These are phyloP conservation scores for Mallotus japonicus DNA, from an alignment of 441 rosid species.

Conservation along the genomic window DNA sequence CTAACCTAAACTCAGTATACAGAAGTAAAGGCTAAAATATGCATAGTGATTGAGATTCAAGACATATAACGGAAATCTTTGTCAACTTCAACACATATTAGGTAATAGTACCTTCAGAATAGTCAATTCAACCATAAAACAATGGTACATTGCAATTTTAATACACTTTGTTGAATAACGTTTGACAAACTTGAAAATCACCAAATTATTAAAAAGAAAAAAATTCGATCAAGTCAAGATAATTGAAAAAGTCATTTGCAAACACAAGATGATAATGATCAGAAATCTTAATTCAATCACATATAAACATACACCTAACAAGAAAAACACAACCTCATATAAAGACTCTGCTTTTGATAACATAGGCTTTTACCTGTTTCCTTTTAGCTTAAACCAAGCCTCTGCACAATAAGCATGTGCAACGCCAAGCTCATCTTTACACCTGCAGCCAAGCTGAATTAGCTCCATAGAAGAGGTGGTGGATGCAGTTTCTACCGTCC, in stretches of 20 bases:
- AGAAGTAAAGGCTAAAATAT: no score
- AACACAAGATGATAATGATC: conserved; percentile 3
- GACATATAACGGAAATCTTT: not conserved
- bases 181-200: no score
- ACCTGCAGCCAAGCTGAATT: conserved; percentile 78
- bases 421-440: conserved; percentile 85
- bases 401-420: conserved; percentile 82
- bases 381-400: conserved; percentile 88
- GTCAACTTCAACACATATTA: not conserved
- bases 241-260: conserved; percentile 1
- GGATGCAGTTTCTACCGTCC: conserved; percentile 28
- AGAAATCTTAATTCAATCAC: conserved; percentile 8
- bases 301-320: not conserved
- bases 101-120: not conserved
- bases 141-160: not conserved
- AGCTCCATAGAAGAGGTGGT: conserved; percentile 34
- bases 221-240: not conserved
- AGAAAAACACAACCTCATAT: not conserved
- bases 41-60: no score
- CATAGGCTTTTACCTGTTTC: conserved; percentile 62
- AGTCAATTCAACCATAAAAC: not conserved
- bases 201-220: not conserved
- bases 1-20: not conserved
- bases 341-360: not conserved
- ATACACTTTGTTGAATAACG: no score